Base-by-base conservation (phyloP, 768 basidiomycete species). In the Kwoniella sp. region DNA sequence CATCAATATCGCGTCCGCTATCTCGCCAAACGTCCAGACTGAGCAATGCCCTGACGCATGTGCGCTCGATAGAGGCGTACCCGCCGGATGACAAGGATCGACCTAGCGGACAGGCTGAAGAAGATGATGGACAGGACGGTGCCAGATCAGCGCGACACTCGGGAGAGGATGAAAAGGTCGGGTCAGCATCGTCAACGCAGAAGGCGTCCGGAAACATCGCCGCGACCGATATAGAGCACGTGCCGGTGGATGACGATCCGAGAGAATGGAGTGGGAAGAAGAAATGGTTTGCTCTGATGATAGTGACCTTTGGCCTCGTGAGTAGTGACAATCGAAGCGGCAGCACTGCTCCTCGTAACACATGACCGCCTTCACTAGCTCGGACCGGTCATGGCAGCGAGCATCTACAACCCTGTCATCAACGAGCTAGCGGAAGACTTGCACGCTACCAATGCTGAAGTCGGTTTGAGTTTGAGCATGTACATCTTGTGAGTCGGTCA, bases 231-330 rank as follows among this genome's bases (percentile, higher is more conserved):
- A 76, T 76, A 39, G 74, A 76, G 33, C 74, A 76, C 65, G 65
- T 69, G n/a, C 64, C 70, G 23, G 73, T 74, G 9, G 72, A 74
- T n/a, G 65, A 76, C 57, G 74, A 76, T 59, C 74, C 74, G n/a
- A 50, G 74, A 25, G 65, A 71, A 42, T 76, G 74, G 74, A 61
- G 57, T 23, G 39, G 59, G 31, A 39, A 49, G 27, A 76, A 74
- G 57, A 76, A 76, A 58, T 62, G 54, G 32, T 52, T 60, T 28
- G 65, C 59, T 10, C 48, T 70, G 37, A 45, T 41, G 10, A 46
- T 67, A 39, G 57, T 70, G 22, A 65, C 60, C 9, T 42, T 64
- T 31, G 57, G 59, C 14, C 51, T 64, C 25, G 67, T 66, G 37
- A 44, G 69, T 58, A 14, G 34, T n/a, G n/a, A n/a, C n/a, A 47